Conservation (phyloP, 2,329 filamentous ascomycete genomes). For the Colletotrichum gloeosporioides region DNA sequence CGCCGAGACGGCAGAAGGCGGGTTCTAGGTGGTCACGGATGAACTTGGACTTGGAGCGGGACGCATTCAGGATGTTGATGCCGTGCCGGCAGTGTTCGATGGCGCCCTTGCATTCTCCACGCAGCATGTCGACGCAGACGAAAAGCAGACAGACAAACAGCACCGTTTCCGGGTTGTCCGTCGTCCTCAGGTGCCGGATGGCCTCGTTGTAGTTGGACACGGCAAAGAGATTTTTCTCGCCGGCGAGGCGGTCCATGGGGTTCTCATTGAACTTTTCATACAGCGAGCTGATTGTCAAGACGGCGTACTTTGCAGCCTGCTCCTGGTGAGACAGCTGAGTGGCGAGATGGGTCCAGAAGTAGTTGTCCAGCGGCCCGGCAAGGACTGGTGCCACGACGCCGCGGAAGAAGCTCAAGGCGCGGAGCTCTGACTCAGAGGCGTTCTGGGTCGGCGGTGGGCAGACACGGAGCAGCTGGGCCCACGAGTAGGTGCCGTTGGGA, state of each 20-base stretch:
- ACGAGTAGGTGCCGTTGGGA: slow-evolving; percentile 27
- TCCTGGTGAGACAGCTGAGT: slow-evolving; percentile 41
- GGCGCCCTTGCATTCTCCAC: slow-evolving; percentile 38
- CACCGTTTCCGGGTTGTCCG: slow-evolving; percentile 36
- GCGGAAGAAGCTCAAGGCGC: slow-evolving; percentile 42
- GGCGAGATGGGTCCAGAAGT: slow-evolving; percentile 47
- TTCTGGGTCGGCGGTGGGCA: slow-evolving; percentile 25
- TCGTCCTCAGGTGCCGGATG: slow-evolving; percentile 35
- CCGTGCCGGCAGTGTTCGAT: slow-evolving; percentile 44
- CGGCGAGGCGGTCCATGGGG: not conserved
- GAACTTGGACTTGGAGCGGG: slow-evolving; percentile 24
- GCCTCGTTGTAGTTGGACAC: slow-evolving; percentile 47
- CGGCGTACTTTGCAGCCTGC: slow-evolving; percentile 40
- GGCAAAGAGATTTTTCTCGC: slow-evolving; percentile 33
- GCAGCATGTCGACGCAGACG: slow-evolving; percentile 48
- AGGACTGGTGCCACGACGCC: slow-evolving; percentile 39
- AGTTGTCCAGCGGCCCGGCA: slow-evolving; percentile 38
- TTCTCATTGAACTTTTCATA: slow-evolving; percentile 35
- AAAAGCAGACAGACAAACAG: slow-evolving; percentile 47
- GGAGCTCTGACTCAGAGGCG: slow-evolving; percentile 30
- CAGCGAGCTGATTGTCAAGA: slow-evolving; percentile 44
- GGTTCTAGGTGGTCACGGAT: slow-evolving; percentile 36
- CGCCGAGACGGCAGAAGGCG: slow-evolving; percentile 41
- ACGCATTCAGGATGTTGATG: slow-evolving; percentile 36
- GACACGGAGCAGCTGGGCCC: slow-evolving; percentile 38